A percentile compares a stretch with the other conserved stretches of the same genome.
Conservation (phyloP, 148 eudicot species). For the Vaccinium myrtillus region DNA sequence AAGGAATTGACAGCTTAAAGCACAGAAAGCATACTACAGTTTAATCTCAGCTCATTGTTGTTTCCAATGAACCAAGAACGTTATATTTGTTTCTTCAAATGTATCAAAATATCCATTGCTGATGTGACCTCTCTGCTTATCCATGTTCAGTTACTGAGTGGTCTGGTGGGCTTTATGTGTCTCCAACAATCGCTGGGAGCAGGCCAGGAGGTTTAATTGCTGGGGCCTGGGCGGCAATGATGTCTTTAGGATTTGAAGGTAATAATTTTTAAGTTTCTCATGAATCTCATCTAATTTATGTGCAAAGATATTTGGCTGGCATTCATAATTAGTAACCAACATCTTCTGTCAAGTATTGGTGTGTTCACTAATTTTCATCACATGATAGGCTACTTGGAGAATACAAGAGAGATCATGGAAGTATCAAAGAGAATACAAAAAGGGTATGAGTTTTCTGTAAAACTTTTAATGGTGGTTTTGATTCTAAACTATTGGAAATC, state of each 20-base stretch:
- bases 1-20: background rate
- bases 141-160: constrained; percentile 85
- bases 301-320: background rate
- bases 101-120: background rate
- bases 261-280: background rate
- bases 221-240: constrained; percentile 99
- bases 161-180: constrained; percentile 98
- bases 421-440: constrained; percentile 77
- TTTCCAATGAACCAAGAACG: background rate
- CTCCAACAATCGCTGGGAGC: constrained; percentile 98
- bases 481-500: background rate
- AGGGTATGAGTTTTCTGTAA: constrained; percentile 49
- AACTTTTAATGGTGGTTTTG: constrained; percentile 7
- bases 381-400: constrained; percentile 73
- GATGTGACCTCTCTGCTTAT: constrained; percentile 17
- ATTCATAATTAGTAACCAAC: background rate
- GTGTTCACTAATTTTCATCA: background rate
- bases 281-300: background rate
- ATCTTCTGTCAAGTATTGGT: background rate
- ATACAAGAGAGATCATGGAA: constrained; percentile 88
- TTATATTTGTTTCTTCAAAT: background rate
- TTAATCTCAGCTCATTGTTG: background rate
- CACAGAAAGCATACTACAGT: background rate
- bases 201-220: constrained; percentile 95
- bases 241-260: constrained; percentile 93